Evolutionary conservation across 1,139 yeast species (phyloP), one percentile per base, ranked within the genome.

Genomic region (Yamadazyma dendronema): DNA sequence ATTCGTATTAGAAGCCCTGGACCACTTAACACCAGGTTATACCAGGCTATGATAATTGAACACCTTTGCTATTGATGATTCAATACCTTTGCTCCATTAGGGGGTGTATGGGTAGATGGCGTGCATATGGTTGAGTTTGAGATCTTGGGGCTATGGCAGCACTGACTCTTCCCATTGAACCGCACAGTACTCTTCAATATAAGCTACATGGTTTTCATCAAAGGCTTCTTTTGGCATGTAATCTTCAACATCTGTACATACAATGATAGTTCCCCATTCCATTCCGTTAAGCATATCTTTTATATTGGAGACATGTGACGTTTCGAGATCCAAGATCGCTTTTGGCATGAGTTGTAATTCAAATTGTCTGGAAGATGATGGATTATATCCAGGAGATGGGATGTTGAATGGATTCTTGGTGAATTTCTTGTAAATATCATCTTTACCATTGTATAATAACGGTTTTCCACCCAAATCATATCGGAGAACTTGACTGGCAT

Each of bases 211-310:
- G 41, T 80, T 68, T 2, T 65, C 73, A 39, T 70, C 77, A 47
- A 83, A 84, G 17, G 73, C 56, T 33, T 69, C 66, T 17, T 58
- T 41, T 1, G 94, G 88, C 11, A 78, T 65, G 43, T 65, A 74
- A 57, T 92, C 96, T 44, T 82, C 84, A 4, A 64, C 62, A 50
- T 89, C 94, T 0, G 97, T 86, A 30, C 84, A 88, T 3, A 90
- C 85, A 25, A 88, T 68, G 27, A 92, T 85, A 0, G 97, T 86
- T 2, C 97, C 97, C 98, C 98, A 92, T 44, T 92, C 94, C 95
- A 92, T 92, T 7, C 97, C 97, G 30, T 79, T 79, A 40, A 70
- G 52, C 9, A 73, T 59, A 17, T 81, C 70, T 33, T 66, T 64
- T 4, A 69, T 59, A 31, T 52, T 46, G 28, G 56, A 56, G 9